Conservation (phyloP, 495 filamentous ascomycete species). For the Tuber microsphaerosporum region DNA sequence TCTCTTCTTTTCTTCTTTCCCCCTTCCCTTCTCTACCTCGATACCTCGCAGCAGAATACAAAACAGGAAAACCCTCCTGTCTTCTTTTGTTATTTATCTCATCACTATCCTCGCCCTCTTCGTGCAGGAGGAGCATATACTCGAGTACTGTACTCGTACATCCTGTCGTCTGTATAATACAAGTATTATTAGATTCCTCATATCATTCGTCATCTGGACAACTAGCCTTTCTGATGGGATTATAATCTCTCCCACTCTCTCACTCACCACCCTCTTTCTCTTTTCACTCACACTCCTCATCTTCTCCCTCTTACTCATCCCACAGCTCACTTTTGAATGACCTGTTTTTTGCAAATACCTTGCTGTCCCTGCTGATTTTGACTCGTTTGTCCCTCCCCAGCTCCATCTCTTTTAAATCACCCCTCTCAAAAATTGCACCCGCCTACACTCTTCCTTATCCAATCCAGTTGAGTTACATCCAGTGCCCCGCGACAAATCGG, state of each 20-base stretch:
- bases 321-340: constrained; percentile 1
- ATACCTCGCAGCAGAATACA: background rate
- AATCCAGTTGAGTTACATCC: constrained; percentile 31
- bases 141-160: background rate
- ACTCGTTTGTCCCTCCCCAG: background rate
- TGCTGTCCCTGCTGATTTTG: background rate
- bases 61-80: background rate
- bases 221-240: background rate
- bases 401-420: constrained; percentile 1
- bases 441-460: background rate
- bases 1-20: background rate
- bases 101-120: background rate
- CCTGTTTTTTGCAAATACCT: background rate
- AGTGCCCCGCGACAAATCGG: constrained; percentile 30
- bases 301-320: background rate
- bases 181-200: background rate
- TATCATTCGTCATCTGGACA: constrained; percentile 1
- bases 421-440: background rate
- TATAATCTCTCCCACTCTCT: constrained; percentile 2
- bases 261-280: background rate
- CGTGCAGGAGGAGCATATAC: background rate
- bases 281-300: background rate
- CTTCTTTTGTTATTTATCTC: background rate
- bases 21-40: background rate
- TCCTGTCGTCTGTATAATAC: background rate